Base-by-base conservation (phyloP, 202 grass and related monocot genomes). In the Saccharum hybrid region DNA sequence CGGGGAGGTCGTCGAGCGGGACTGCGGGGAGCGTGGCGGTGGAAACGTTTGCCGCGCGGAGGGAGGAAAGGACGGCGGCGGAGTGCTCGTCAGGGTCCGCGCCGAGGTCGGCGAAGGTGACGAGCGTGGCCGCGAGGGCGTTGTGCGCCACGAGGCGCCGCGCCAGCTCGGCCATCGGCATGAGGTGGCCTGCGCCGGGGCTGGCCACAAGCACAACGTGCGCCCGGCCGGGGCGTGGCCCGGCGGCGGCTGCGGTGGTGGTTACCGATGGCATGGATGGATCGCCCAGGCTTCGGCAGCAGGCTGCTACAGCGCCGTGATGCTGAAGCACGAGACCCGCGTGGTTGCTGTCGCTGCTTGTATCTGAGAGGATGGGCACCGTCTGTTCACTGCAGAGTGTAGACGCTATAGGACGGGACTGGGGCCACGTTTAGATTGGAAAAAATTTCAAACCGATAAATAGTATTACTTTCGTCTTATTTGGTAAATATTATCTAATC, bases 131-230 rank as follows among this genome's bases (percentile, higher is more conserved):
- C 1, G 84, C 54, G 81, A 89, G 30, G 67, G 82, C 79, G 34
- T 83, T 84, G 40, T 67, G 45, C 12, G 61, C 42, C 10, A 23
- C 73, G 7, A 94, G 82, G 14, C 74, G 31, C 0, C 75, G 71
- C 49, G 92, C 89, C 34, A 89, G 81, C 79, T 88, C 91, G 13
- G 79, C 77, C 36, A 90, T 57, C 31, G 88, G 85, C 48, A 78
- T 74, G 2, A 89, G 14, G 81, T 94, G 89, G 30, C 86, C 92
- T 5, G 88, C 77, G 38, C 89, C 84, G 21, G 86, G 76, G 76
- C 84, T 86, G 5, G 84, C 19, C 1, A 91, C 43, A 37, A 94
- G 36, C 37, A 88, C 87, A 18, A 94, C 78, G 51, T 70, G 87
- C 69, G 82, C 39, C 38, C 12, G 54, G 10, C 8, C 10, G 6